Evolutionary conservation across 106 monocot species (phyloP), one percentile per base, ranked within the genome.

Genomic region (Dendrobium catenatum): DNA sequence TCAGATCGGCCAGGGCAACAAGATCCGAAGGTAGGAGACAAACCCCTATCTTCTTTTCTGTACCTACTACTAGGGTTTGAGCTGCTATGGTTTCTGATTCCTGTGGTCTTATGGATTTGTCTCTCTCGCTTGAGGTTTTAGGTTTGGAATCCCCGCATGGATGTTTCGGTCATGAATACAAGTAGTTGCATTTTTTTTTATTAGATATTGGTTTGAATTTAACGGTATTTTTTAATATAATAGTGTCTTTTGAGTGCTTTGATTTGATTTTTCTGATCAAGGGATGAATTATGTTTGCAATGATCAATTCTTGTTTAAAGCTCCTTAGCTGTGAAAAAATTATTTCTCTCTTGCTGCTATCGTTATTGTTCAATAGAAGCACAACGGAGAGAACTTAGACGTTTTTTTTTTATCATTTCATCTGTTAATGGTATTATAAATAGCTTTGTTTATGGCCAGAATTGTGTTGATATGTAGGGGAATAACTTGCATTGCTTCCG

Each of bases 1-100:
- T 86, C 85, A 96, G 86, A 88, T 96, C 85, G 92, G 96, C 55
- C 82, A 96, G 90, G 94, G 94, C 41, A 96, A 96, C 83, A 90
- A 88, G 85, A 90, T 92, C 90, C 92, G 96, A 24, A 85, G 96
- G 94, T 96, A 41, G 2, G 77, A 31, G 18, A 4, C 18, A 4
- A 26, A 46, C 16, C 72, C 8, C 16, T 75, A 46, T 72, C 9
- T 40, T 9, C 26, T 18, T 11, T 51, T 73, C n/a, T 37, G 5
- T 41, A 20, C 8, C 70, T 16, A 70, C 43, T 74, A 8, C 74
- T 74, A 20, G n/a, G 10, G 15, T 42, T 74, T 74, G 74, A 77
- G 18, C 19, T 56, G 18, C 41, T 75, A 55, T 51, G 49, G 11
- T 73, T 80, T 73, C 9, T 64, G 48, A 49, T 80, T 8, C 20